Evolutionary conservation across 192 early-diverging fungal genomes (phyloP).

Genomic region (Phlyctochytrium planicorne): DNA sequence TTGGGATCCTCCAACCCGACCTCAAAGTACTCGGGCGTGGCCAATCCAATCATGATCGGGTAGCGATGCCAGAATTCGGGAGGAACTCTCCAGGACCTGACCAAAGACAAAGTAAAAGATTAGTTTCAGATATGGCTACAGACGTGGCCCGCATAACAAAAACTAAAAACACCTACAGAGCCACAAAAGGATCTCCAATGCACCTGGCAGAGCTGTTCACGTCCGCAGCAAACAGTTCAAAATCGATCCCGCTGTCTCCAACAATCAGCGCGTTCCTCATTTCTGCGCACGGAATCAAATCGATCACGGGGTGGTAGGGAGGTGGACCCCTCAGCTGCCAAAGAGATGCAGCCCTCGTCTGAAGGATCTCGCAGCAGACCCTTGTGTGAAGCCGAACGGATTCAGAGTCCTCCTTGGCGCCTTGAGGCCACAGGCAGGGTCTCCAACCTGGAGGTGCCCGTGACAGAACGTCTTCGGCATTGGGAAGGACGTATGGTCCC

Average conservation of each 20-base stretch:
- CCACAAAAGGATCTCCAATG: constrained; percentile 1
- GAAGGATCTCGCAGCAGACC: background rate
- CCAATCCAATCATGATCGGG: background rate
- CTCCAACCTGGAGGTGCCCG: background rate
- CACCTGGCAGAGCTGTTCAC: background rate
- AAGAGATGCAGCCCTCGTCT: background rate
- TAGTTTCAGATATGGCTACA: too few relatives aligned
- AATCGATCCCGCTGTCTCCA: background rate
- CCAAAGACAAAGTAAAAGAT: background rate
- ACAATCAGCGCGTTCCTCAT: background rate
- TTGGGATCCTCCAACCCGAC: background rate
- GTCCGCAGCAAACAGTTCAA: background rate
- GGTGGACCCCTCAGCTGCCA: constrained; percentile 1
- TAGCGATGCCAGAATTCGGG: constrained; percentile 2
- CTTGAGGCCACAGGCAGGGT: background rate
- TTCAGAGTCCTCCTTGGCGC: background rate
- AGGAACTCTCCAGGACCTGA: background rate
- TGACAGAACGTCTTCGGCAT: background rate
- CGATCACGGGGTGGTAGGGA: background rate
- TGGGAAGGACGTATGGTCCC: background rate
- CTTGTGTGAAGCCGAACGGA: background rate
- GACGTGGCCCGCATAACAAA: too few relatives aligned
- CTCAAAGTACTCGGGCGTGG: background rate
- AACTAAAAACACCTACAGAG: background rate
- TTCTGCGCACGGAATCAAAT: background rate